Conservation (phyloP, 352 stramenopile species). For the Pilasporangium apinafurcum region DNA sequence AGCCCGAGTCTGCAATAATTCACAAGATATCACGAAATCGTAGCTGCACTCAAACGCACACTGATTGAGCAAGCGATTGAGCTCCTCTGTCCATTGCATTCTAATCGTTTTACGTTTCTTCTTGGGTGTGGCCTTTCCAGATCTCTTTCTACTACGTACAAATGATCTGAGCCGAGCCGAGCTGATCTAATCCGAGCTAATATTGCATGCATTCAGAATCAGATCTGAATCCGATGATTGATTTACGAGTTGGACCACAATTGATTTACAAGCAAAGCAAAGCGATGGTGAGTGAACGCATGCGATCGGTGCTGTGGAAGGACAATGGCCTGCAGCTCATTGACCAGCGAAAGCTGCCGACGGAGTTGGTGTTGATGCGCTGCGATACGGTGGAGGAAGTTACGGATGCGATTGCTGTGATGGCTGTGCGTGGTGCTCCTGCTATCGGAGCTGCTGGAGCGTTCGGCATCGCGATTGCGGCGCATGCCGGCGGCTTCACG, state of each 20-base stretch:
- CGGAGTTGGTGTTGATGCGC: conserved; percentile 54
- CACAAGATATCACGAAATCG: conserved; percentile 43
- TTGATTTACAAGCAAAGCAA: too few relatives aligned
- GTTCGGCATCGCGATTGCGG: conserved; percentile 75
- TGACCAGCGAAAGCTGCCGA: conserved; percentile 68
- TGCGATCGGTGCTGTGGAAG: conserved; percentile 68
- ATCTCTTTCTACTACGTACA: too few relatives aligned
- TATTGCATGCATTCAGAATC: too few relatives aligned
- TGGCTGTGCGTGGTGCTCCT: conserved; percentile 73
- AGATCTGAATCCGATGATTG: too few relatives aligned
- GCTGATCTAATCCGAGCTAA: too few relatives aligned
- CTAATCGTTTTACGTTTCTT: conserved; percentile 3
- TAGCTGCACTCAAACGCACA: conserved; percentile 73
- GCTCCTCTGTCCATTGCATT: conserved; percentile 63
- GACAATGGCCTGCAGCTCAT: conserved; percentile 63
- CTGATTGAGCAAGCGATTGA: conserved; percentile 63
- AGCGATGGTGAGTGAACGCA: conserved; percentile 28
- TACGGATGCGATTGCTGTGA: conserved; percentile 53
- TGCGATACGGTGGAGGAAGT: conserved; percentile 61
- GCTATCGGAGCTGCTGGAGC: conserved; percentile 81
- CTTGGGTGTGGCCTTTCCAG: too few relatives aligned
- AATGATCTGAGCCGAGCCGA: too few relatives aligned
- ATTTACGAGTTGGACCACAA: conserved; percentile 10
- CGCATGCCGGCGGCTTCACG: conserved; percentile 32
- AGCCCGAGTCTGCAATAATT: conserved; percentile 29